These are phyloP conservation scores for Rugonectria rugulosa DNA, from an alignment of 2,329 filamentous ascomycete species.

Conservation along the genomic window DNA sequence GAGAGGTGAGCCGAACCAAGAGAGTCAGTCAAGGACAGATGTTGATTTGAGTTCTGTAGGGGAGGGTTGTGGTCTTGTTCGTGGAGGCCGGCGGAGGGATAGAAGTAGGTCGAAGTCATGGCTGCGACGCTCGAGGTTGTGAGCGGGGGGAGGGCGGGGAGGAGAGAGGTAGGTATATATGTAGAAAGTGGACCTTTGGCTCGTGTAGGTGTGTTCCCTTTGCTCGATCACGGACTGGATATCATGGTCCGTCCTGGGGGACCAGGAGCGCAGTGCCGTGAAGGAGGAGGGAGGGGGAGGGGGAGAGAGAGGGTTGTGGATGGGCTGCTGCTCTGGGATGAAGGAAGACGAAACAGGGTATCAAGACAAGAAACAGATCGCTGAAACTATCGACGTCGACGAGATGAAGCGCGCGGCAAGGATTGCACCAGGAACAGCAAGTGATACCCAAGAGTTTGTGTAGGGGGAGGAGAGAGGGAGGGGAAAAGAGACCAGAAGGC, in stretches of 20 bases:
- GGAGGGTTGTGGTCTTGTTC: slow-evolving; percentile 44
- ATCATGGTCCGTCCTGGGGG: slow-evolving; percentile 43
- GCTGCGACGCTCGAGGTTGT: slow-evolving; percentile 31
- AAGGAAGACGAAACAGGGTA: background rate
- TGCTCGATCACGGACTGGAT: slow-evolving; percentile 42
- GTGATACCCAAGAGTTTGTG: slow-evolving; percentile 24
- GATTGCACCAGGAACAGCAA: slow-evolving; percentile 4
- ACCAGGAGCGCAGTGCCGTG: slow-evolving; percentile 23
- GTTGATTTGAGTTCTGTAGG: slow-evolving; percentile 36
- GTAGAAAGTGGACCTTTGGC: slow-evolving; percentile 33
- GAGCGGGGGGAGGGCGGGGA: slow-evolving; percentile 34
- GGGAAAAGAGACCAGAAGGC: slow-evolving; percentile 26
- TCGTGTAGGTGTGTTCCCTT: slow-evolving; percentile 36
- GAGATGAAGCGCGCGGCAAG: slow-evolving; percentile 1
- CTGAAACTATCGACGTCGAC: background rate
- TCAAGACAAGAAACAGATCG: background rate
- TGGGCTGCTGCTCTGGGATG: slow-evolving; percentile 6
- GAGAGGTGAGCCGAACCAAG: slow-evolving; percentile 51
- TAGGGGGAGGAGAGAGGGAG: slow-evolving; percentile 27
- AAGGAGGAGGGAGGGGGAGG: slow-evolving; percentile 15
- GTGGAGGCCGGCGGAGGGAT: slow-evolving; percentile 50
- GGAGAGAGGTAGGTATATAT: slow-evolving; percentile 48
- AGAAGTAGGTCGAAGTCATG: slow-evolving; percentile 56
- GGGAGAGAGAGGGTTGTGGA: background rate
- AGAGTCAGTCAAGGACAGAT: slow-evolving; percentile 41